Conservation (phyloP, 1,139 yeast species). For the Pichia sp. region DNA sequence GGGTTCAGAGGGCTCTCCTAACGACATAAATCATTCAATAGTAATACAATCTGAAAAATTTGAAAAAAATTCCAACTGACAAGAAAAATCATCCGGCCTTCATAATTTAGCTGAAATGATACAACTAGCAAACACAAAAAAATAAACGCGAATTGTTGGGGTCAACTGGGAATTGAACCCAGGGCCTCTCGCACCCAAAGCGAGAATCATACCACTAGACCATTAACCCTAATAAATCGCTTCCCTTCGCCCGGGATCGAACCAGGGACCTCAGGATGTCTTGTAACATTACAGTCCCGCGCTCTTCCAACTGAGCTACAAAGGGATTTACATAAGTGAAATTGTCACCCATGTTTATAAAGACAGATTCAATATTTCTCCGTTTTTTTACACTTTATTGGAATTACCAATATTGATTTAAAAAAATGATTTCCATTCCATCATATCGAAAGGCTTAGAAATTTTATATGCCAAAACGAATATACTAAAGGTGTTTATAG, state of each 20-base stretch:
- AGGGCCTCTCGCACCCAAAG: conserved; percentile 38
- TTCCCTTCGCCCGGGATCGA: conserved; percentile 13
- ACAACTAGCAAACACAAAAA: neutral
- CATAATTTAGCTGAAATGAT: neutral
- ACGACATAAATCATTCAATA: neutral
- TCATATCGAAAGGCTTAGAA: too few relatives aligned
- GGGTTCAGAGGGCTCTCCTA: neutral
- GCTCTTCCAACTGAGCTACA: conserved; percentile 14
- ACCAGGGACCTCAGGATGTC: conserved; percentile 13
- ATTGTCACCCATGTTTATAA: too few relatives aligned
- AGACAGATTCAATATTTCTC: too few relatives aligned
- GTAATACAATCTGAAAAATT: neutral
- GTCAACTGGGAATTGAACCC: conserved; percentile 30
- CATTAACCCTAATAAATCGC: conserved; percentile 7
- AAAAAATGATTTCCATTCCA: too few relatives aligned
- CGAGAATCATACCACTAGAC: conserved; percentile 44
- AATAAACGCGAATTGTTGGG: conserved; percentile 12
- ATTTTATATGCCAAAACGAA: too few relatives aligned
- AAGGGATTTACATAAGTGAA: conserved; percentile 5
- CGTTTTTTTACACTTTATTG: too few relatives aligned
- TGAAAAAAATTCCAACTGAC: neutral
- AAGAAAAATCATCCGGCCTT: neutral
- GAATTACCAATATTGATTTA: too few relatives aligned
- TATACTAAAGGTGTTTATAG: too few relatives aligned
- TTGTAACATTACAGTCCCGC: conserved; percentile 12